Percentiles rank a stretch among this genome's conserved stretches.
phyloP scores from a whole-genome alignment of 768 basidiomycete genomes.

The Suillus lakei region DNA sequence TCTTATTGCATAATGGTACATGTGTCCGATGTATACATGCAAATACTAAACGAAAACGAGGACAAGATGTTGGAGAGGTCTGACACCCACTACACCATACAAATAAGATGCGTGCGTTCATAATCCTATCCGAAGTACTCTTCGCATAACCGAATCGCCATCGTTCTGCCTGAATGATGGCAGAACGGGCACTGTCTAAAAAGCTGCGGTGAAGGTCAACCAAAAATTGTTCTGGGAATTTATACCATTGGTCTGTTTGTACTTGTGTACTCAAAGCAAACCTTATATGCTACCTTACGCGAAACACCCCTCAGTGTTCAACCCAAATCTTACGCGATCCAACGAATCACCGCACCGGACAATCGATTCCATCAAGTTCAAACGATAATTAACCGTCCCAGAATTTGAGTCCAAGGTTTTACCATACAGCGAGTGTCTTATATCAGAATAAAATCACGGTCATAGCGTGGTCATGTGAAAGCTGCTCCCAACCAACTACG shows the following conservation, averaged over 20 bases:
- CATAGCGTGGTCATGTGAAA: constrained; percentile 39
- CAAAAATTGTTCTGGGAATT: constrained; percentile 4
- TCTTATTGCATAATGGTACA: background rate
- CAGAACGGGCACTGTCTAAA: constrained; percentile 76
- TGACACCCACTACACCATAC: constrained; percentile 64
- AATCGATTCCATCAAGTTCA: background rate
- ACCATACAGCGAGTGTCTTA: constrained; percentile 6
- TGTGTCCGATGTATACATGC: background rate
- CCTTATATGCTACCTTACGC: background rate
- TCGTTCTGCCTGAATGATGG: constrained; percentile 48
- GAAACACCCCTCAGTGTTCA: background rate
- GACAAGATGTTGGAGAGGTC: constrained; percentile 62
- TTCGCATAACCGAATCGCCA: constrained; percentile 76
- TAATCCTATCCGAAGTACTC: constrained; percentile 58
- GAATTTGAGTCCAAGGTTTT: background rate
- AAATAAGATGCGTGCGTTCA: constrained; percentile 57
- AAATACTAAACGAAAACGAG: background rate
- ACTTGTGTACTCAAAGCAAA: constrained; percentile 23
- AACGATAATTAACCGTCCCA: background rate
- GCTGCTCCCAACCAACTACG: constrained; percentile 54
- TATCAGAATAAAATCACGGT: constrained; percentile 18
- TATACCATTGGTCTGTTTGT: constrained; percentile 31
- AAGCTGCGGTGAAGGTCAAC: constrained; percentile 51
- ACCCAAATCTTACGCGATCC: no score
- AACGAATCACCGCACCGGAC: background rate